Evolutionary conservation across 2,329 filamentous ascomycete genomes (phyloP).

Genomic region (Xylariaceae sp.): DNA sequence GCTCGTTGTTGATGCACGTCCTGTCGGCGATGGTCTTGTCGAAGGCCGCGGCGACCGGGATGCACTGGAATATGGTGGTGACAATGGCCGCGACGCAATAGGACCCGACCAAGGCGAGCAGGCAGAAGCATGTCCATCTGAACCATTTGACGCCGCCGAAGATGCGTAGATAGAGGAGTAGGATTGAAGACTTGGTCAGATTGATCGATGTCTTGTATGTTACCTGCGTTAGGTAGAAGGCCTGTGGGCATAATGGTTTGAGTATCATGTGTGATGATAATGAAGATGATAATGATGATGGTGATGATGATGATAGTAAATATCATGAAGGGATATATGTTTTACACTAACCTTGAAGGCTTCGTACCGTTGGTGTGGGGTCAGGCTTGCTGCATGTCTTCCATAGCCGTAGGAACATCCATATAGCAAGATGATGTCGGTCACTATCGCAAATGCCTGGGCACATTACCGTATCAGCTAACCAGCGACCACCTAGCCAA

Average conservation of each 20-base stretch:
- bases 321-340: background rate
- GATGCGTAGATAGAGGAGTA: constrained; percentile 32
- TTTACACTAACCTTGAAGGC: constrained; percentile 24
- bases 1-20: constrained; percentile 34
- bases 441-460: constrained; percentile 26
- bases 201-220: constrained; percentile 33
- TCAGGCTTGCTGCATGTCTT: constrained; percentile 18
- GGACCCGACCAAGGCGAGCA: constrained; percentile 23
- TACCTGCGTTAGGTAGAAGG: constrained; percentile 31
- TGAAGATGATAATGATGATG: background rate
- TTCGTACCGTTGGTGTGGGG: constrained; percentile 18
- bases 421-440: constrained; percentile 24
- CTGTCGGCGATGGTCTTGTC: constrained; percentile 24
- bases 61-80: constrained; percentile 32
- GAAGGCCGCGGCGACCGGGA: constrained; percentile 28
- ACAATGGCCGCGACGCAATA: constrained; percentile 29
- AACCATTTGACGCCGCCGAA: constrained; percentile 31
- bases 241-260: constrained; percentile 12
- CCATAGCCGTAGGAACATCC: constrained; percentile 31
- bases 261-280: background rate
- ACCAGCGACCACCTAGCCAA: background rate
- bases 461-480: background rate
- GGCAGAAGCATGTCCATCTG: constrained; percentile 22
- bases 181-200: constrained; percentile 31
- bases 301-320: background rate